These are phyloP conservation scores for Suillus plorans DNA, from an alignment of 768 basidiomycete species.

Conservation along the genomic window DNA sequence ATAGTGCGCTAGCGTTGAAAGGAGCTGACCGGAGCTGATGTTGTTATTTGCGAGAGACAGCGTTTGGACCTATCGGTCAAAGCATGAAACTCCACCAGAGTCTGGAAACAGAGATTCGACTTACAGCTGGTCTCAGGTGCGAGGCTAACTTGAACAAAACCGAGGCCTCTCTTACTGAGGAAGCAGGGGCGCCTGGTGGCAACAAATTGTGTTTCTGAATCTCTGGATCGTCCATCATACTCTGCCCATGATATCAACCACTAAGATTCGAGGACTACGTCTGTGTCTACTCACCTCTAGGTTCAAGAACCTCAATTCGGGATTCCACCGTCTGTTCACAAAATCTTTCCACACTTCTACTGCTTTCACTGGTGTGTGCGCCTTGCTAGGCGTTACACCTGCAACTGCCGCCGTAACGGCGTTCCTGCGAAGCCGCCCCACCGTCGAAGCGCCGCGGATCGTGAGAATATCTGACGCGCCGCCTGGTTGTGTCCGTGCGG, in stretches of 20 bases:
- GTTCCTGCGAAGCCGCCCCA: constrained; percentile 61
- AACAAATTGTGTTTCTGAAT: constrained; percentile 69
- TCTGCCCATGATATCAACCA: constrained; percentile 41
- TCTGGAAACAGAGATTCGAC: constrained; percentile 12
- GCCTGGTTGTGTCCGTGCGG: constrained; percentile 38
- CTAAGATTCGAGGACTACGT: background rate
- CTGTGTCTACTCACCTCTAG: constrained; percentile 64
- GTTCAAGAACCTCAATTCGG: constrained; percentile 69
- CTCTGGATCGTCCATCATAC: constrained; percentile 75
- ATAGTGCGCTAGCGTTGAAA: constrained; percentile 66
- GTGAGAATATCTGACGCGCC: constrained; percentile 51
- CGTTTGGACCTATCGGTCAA: constrained; percentile 58
- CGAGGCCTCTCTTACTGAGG: constrained; percentile 63
- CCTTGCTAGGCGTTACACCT: constrained; percentile 12
- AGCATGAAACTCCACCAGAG: background rate
- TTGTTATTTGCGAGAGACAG: constrained; percentile 84
- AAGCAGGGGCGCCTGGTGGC: constrained; percentile 68
- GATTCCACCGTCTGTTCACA: constrained; percentile 71
- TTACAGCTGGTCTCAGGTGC: constrained; percentile 72
- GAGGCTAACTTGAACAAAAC: constrained; percentile 89
- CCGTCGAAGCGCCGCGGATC: constrained; percentile 65
- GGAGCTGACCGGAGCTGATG: constrained; percentile 54
- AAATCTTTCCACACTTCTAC: constrained; percentile 78
- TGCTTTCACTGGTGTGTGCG: constrained; percentile 32
- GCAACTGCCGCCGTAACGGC: constrained; percentile 38